Conservation (phyloP, 2,329 filamentous ascomycete species). For the Phyllosticta citribraziliensis region DNA sequence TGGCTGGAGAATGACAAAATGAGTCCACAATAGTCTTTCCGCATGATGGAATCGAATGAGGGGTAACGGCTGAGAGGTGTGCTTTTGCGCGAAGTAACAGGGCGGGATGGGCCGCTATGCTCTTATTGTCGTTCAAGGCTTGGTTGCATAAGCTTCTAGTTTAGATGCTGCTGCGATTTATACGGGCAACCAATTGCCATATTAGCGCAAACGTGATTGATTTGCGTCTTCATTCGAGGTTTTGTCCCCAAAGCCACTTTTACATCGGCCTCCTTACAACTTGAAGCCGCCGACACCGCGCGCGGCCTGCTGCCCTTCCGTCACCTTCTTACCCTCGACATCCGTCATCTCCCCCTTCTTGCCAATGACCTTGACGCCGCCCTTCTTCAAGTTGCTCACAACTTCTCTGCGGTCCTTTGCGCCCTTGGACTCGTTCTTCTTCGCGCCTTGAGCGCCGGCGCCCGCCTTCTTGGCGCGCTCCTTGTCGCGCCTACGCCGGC, state of each 20-base stretch:
- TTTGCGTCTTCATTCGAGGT: too few species aligned
- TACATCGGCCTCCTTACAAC: constrained; percentile 12
- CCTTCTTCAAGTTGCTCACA: constrained; percentile 64
- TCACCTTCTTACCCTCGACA: constrained; percentile 69
- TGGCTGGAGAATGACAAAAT: neutral
- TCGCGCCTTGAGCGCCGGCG: constrained; percentile 24
- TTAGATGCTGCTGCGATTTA: too few species aligned
- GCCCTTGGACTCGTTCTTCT: constrained; percentile 47
- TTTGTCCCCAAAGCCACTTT: neutral
- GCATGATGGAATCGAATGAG: neutral
- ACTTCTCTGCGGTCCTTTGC: constrained; percentile 48
- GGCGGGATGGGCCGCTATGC: neutral
- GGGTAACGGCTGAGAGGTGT: neutral
- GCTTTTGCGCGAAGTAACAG: neutral
- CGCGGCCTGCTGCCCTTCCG: constrained; percentile 20
- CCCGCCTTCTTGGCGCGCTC: constrained; percentile 65
- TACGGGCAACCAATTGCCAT: too few species aligned
- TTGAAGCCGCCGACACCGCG: constrained; percentile 21
- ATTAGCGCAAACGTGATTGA: too few species aligned
- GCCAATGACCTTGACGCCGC: constrained; percentile 84
- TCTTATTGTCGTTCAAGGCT: neutral
- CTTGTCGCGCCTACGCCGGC: constrained; percentile 71
- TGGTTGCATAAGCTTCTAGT: neutral
- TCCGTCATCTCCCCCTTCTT: constrained; percentile 79
- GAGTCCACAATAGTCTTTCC: neutral